Conservation (phyloP, 192 early-diverging fungal species). For the Umbelopsis isabellina region DNA sequence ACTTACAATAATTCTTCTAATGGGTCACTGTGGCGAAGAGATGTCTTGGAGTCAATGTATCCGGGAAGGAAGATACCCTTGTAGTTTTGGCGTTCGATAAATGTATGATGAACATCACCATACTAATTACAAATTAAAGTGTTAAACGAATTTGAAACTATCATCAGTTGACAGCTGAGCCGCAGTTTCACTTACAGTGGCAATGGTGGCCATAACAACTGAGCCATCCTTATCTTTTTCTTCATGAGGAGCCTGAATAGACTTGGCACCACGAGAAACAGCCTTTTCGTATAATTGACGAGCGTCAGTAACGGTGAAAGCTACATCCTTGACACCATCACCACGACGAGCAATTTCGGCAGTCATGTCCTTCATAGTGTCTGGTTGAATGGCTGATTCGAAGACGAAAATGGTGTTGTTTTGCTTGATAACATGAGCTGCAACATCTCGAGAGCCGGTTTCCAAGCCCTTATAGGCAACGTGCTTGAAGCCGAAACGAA, state of each 20-base stretch:
- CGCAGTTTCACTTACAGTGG: constrained; percentile 54
- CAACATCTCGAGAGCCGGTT: constrained; percentile 87
- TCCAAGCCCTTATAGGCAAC: constrained; percentile 96
- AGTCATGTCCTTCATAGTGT: constrained; percentile 66
- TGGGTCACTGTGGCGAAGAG: constrained; percentile 50
- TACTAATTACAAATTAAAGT: constrained; percentile 54
- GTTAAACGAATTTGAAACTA: constrained; percentile 5
- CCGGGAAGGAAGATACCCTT: constrained; percentile 89
- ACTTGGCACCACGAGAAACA: constrained; percentile 82
- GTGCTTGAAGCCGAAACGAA: constrained; percentile 91
- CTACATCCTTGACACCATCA: constrained; percentile 95
- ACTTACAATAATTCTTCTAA: constrained; percentile 58
- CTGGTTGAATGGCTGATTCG: constrained; percentile 88
- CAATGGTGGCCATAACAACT: constrained; percentile 91
- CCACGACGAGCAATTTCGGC: constrained; percentile 79
- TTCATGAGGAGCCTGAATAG: constrained; percentile 79
- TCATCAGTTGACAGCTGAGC: constrained; percentile 4
- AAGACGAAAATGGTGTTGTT: constrained; percentile 86
- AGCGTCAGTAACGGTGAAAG: constrained; percentile 87
- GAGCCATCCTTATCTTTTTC: constrained; percentile 84
- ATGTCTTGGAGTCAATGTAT: constrained; percentile 47
- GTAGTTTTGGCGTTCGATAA: constrained; percentile 84
- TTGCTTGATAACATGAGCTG: constrained; percentile 85
- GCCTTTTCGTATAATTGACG: constrained; percentile 79
- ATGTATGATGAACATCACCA: constrained; percentile 96